phyloP scores from a whole-genome alignment of 805 yeast species.

The Hanseniaspora lindneri region DNA sequence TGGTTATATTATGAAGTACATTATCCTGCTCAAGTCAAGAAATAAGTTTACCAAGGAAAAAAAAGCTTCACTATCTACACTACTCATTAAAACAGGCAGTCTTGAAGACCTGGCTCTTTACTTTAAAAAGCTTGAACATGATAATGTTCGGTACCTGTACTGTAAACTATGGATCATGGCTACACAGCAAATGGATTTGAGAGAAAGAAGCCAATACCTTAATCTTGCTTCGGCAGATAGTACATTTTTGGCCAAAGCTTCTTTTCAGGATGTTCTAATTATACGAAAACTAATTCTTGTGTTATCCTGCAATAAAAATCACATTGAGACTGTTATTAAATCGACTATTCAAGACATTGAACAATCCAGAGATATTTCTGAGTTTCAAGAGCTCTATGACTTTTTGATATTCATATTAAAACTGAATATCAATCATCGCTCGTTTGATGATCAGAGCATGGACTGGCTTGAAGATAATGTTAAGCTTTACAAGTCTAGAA shows the following conservation, averaged over 20 bases:
- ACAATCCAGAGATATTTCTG: background rate
- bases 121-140: background rate
- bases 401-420: background rate
- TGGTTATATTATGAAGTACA: background rate
- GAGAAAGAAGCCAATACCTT: background rate
- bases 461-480: background rate
- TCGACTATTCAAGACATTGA: background rate
- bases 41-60: background rate
- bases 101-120: background rate
- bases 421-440: background rate
- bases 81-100: background rate
- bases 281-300: background rate
- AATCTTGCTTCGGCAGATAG: background rate
- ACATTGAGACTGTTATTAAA: background rate
- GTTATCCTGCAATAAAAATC: background rate
- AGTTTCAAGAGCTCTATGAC: slow-evolving; percentile 1
- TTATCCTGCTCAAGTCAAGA: background rate
- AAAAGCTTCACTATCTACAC: background rate
- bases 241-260: background rate
- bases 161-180: background rate
- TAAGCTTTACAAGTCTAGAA: background rate
- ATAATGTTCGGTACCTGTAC: background rate
- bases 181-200: background rate
- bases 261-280: background rate
- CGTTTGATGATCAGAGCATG: background rate